Conservation (phyloP, 257 asterid genomes). For the Scutellaria barbata region DNA sequence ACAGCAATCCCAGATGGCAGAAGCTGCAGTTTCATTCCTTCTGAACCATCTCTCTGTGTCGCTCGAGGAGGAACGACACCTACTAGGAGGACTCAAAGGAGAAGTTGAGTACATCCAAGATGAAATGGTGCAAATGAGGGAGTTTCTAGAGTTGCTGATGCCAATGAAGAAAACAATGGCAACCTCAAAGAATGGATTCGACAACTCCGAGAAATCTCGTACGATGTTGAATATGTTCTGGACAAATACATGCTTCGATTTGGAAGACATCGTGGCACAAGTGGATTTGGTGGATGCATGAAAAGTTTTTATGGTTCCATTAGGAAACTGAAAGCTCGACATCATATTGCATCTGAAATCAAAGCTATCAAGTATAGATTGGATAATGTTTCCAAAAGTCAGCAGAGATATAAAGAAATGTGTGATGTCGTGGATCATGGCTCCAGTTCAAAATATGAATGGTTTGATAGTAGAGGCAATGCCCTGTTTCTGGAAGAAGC, state of each 20-base stretch:
- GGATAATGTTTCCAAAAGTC: conserved; percentile 15
- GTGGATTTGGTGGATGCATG: conserved; percentile 22
- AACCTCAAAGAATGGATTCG: conserved; percentile 42
- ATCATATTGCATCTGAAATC: conserved; percentile 37
- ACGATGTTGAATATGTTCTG: no score
- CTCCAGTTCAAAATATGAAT: background rate
- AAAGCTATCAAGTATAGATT: conserved; percentile 29
- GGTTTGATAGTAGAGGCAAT: conserved; percentile 39
- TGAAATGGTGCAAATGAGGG: conserved; percentile 42
- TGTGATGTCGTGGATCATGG: background rate
- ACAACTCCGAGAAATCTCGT: no score
- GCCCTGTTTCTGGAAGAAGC: no score
- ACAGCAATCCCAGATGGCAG: no score
- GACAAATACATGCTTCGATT: no score
- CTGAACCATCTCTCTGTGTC: no score
- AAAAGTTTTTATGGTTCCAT: conserved; percentile 15
- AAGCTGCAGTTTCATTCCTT: no score
- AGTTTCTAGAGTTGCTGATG: conserved; percentile 46
- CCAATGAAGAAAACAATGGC: conserved; percentile 37
- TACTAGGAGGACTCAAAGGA: conserved; percentile 22
- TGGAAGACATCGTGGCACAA: no score
- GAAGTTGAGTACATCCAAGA: conserved; percentile 36
- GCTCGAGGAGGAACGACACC: conserved; percentile 24
- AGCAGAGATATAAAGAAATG: conserved; percentile 26
- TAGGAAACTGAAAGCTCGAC: conserved; percentile 26